phyloP scores from a whole-genome alignment of 2,329 filamentous ascomycete species.

The Colletotrichum tofieldiae region DNA sequence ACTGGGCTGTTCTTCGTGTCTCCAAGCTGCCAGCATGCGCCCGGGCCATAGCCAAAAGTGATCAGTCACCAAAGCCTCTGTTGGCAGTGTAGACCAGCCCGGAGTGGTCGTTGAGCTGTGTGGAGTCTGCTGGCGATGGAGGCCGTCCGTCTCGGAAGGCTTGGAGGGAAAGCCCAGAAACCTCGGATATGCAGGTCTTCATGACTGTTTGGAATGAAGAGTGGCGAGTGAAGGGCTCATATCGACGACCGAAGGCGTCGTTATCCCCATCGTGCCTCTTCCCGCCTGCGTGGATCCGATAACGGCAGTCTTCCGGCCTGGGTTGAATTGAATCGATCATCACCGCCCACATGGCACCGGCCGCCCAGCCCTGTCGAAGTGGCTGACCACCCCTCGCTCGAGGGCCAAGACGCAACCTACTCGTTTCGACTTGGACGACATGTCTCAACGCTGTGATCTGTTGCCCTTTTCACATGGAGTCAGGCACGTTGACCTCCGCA shows the following conservation, averaged over 20 bases:
- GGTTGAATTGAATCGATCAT: conserved; percentile 8
- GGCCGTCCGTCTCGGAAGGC: background rate
- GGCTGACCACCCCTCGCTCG: conserved; percentile 10
- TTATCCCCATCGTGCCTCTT: background rate
- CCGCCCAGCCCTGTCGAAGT: conserved; percentile 12
- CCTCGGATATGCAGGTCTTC: background rate
- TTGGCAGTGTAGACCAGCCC: background rate
- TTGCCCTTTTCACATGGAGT: background rate
- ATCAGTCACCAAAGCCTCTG: conserved; percentile 28
- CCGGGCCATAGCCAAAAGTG: conserved; percentile 38
- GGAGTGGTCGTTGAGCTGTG: background rate
- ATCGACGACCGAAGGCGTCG: background rate
- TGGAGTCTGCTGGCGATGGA: background rate
- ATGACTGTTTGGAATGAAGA: background rate
- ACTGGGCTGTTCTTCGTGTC: background rate
- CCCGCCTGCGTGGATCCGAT: conserved; percentile 26
- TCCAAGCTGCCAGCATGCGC: conserved; percentile 10
- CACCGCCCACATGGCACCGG: conserved; percentile 15
- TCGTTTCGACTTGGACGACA: background rate
- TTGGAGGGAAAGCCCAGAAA: background rate
- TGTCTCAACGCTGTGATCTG: background rate
- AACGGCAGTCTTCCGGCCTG: conserved; percentile 8
- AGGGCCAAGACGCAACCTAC: conserved; percentile 6
- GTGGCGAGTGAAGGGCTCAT: background rate
- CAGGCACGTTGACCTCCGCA: background rate